phyloP scores from a whole-genome alignment of 345 rosid genomes.

The Excoecaria cochinchinensis region DNA sequence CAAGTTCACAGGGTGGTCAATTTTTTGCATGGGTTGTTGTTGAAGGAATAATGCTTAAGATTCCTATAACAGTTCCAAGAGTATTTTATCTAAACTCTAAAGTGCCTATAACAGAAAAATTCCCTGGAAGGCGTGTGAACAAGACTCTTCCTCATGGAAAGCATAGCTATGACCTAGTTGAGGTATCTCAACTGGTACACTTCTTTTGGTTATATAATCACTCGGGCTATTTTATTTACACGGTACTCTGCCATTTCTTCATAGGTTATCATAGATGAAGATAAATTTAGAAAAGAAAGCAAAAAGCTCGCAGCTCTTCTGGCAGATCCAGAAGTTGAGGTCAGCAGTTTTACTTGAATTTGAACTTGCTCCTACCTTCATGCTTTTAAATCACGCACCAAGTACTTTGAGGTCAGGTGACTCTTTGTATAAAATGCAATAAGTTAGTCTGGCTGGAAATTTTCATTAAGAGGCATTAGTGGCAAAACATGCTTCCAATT shows the following conservation, averaged over 20 bases:
- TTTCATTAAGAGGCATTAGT: background rate
- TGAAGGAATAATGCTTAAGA: conserved; percentile 88
- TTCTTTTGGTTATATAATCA: conserved; percentile 13
- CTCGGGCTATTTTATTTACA: conserved; percentile 9
- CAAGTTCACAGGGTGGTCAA: conserved; percentile 55
- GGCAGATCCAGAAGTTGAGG: conserved; percentile 95
- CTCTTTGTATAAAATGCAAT: background rate
- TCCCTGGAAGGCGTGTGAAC: conserved; percentile 80
- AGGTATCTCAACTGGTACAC: conserved; percentile 47
- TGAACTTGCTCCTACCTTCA: background rate
- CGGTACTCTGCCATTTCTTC: background rate
- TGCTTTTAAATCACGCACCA: conserved; percentile 4
- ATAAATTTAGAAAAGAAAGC: conserved; percentile 61
- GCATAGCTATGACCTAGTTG: conserved; percentile 64
- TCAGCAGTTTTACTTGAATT: conserved; percentile 25
- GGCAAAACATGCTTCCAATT: background rate
- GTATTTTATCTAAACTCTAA: conserved; percentile 81
- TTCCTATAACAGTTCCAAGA: conserved; percentile 75
- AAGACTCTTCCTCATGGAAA: conserved; percentile 87
- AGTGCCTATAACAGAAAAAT: conserved; percentile 53
- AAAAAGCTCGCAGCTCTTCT: conserved; percentile 81
- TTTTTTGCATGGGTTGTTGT: conserved; percentile 89
- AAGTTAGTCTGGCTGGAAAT: background rate
- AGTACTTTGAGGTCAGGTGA: background rate
- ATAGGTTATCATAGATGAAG: conserved; percentile 71